A percentile compares a stretch with the other conserved stretches of the same genome.
These are phyloP conservation scores for Aureobasidium musti DNA, from an alignment of 2,329 filamentous ascomycete genomes.

Conservation along the genomic window DNA sequence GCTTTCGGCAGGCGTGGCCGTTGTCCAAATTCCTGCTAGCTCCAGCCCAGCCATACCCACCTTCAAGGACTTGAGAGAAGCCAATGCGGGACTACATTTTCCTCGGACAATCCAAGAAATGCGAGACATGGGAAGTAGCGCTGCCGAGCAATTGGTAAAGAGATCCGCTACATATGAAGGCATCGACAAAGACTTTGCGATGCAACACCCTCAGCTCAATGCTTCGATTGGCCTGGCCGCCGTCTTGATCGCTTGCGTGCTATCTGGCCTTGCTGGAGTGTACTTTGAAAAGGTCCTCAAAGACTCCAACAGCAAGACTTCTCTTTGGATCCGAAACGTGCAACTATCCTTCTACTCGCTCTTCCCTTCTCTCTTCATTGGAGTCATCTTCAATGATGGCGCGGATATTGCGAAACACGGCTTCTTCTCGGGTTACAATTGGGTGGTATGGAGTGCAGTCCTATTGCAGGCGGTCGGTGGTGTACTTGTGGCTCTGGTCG, in stretches of 20 bases:
- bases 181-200: constrained; percentile 65
- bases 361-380: constrained; percentile 83
- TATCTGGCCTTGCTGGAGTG: constrained; percentile 83
- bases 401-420: constrained; percentile 78
- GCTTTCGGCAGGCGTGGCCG: constrained; percentile 76
- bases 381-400: constrained; percentile 84
- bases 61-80: constrained; percentile 63
- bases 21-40: constrained; percentile 75
- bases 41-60: constrained; percentile 57
- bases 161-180: constrained; percentile 89
- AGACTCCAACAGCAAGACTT: constrained; percentile 72
- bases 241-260: constrained; percentile 72
- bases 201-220: constrained; percentile 65
- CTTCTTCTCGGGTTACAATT: constrained; percentile 94
- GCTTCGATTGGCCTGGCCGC: constrained; percentile 75
- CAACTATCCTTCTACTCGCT: constrained; percentile 94
- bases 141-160: constrained; percentile 57
- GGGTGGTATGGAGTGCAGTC: constrained; percentile 84
- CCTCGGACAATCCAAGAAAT: constrained; percentile 78
- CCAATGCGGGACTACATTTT: constrained; percentile 62
- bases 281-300: constrained; percentile 92
- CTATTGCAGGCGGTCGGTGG: constrained; percentile 80
- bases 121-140: constrained; percentile 61
- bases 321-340: constrained; percentile 91
- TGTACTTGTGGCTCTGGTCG: constrained; percentile 76